Base-by-base conservation (phyloP, 805 yeast genomes). In the Saturnispora halmiae region DNA sequence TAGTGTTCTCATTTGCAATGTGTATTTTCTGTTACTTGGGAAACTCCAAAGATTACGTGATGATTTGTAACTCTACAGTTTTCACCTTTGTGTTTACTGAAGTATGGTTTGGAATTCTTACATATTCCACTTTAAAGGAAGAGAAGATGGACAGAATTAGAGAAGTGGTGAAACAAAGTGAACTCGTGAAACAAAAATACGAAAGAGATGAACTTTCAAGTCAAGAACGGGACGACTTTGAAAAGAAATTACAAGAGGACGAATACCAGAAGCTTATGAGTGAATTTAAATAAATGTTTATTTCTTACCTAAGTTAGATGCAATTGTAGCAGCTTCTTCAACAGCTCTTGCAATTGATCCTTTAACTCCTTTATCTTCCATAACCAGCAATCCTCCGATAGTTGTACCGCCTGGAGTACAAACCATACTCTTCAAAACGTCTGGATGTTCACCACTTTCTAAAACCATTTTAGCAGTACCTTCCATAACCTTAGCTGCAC, bases 381-480 rank as follows among this genome's bases (percentile, higher is more conserved):
- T 77, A 48, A 79, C 85, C 61, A 90, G 72, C 44, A 92, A 67
- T 0, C 98, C 98, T 8, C 95, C 95, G 58, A 92, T 92, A 4
- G 98, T 92, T 38, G 96, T 88, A 26, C 98, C 98, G 24, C 92
- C 98, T 19, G 98, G 98, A 0, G 98, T 92, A 58, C 96, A 87
- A 7, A 92, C 92, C 52, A 79, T 80, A 58, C 82, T 78, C 58
- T 84, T 84, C 58, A 92, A 71, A 10, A 74, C 85, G 15, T 92
- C 90, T 9, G 98, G 98, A 55, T 90, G 96, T 33, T 70, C 75
- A 3, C 85, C 87, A 9, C 87, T 79, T 49, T 76, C 74, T 47
- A 79, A 73, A 1, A 81, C 88, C 96, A 92, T 83, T 62, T 77
- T 79, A 13, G 92, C 90, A 11, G 96, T 83, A 19, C 98, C 98